Percentiles rank a stretch among this genome's conserved stretches.
Evolutionary conservation across 345 rosid genomes (phyloP).

Genomic region (Acer campestre): DNA sequence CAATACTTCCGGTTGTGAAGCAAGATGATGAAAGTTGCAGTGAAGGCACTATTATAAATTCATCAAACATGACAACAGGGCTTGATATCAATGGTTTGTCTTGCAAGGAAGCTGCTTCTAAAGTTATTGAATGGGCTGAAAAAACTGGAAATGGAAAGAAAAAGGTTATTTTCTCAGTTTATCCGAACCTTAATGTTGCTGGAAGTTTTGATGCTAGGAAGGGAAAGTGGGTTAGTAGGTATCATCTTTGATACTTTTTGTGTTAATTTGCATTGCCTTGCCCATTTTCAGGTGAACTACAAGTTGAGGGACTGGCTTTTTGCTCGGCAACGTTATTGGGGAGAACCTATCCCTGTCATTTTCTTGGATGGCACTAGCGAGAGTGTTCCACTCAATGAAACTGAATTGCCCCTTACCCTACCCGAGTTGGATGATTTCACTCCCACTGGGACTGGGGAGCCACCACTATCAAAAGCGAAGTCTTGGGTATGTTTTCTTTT

Average conservation of each 20-base stretch:
- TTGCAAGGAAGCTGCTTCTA: constrained; percentile 66
- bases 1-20: constrained; percentile 70
- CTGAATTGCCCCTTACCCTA: constrained; percentile 77
- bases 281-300: constrained; percentile 69
- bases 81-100: constrained; percentile 82
- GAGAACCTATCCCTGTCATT: constrained; percentile 91
- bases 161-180: constrained; percentile 54
- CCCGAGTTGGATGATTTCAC: constrained; percentile 95
- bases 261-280: neutral
- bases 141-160: constrained; percentile 77
- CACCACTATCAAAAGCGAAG: constrained; percentile 81
- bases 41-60: constrained; percentile 62
- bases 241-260: neutral
- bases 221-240: neutral
- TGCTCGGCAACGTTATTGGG: constrained; percentile 99
- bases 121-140: constrained; percentile 83
- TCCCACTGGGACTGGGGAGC: constrained; percentile 92
- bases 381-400: constrained; percentile 66
- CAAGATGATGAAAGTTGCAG: constrained; percentile 38
- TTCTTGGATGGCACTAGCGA: constrained; percentile 70
- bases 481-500: constrained; percentile 64
- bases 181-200: neutral
- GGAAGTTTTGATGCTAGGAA: neutral
- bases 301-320: constrained; percentile 98
- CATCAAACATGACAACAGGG: constrained; percentile 57